A percentile compares a stretch with the other conserved stretches of the same genome.
Evolutionary conservation across 257 asterid species (phyloP).

Genomic region (Ligustrum vulgare): DNA sequence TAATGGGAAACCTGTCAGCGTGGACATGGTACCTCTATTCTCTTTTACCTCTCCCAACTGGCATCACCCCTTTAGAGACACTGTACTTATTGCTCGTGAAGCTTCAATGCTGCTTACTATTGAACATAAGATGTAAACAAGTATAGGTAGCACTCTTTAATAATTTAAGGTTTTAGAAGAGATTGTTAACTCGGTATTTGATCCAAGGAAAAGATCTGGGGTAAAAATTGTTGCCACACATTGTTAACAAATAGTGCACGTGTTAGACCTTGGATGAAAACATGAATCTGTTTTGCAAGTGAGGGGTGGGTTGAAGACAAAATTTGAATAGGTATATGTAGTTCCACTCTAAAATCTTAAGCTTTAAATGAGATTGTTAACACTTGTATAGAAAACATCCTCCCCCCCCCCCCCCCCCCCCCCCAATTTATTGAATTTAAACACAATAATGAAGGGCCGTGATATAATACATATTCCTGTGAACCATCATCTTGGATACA

Average conservation of each 20-base stretch:
- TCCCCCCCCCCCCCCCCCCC: neutral
- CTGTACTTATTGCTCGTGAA: neutral
- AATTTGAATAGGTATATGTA: neutral
- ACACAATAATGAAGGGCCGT: neutral
- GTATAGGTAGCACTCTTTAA: neutral
- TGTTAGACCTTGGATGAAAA: neutral
- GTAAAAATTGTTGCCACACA: neutral
- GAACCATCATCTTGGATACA: neutral
- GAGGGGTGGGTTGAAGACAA: neutral
- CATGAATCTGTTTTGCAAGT: too few relatives aligned
- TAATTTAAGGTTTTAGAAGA: neutral
- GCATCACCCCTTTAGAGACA: neutral
- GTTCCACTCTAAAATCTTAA: neutral
- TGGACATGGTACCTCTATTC: conserved; percentile 39
- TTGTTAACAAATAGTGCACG: neutral
- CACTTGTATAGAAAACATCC: neutral
- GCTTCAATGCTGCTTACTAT: neutral
- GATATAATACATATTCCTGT: neutral
- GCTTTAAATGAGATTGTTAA: neutral
- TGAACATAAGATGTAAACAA: neutral
- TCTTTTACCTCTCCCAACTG: conserved; percentile 6
- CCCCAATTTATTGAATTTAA: neutral
- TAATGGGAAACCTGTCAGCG: conserved; percentile 58
- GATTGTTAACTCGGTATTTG: neutral
- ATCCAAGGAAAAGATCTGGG: neutral